Percentiles rank a stretch among this genome's conserved stretches.
These are phyloP conservation scores for Cytospora piceicola DNA, from an alignment of 2,329 filamentous ascomycete genomes.

Conservation along the genomic window DNA sequence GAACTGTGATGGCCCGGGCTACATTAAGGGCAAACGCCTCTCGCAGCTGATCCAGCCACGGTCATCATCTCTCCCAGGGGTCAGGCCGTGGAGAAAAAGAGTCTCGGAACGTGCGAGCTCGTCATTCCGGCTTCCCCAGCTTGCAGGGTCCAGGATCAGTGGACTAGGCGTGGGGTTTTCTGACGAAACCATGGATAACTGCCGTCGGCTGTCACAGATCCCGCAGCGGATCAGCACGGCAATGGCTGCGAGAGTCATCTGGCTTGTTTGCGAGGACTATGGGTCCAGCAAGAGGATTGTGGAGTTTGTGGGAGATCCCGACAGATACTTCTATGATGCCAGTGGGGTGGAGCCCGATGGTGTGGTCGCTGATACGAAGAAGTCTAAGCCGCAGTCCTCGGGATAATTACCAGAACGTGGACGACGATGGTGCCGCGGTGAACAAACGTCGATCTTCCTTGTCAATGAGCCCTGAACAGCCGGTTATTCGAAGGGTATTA, in stretches of 20 bases:
- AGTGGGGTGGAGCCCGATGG: neutral
- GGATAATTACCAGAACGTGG: neutral
- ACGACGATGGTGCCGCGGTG: neutral
- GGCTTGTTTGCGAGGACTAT: slow-evolving; percentile 17
- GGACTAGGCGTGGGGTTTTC: neutral
- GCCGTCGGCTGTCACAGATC: neutral
- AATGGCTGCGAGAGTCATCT: slow-evolving; percentile 16
- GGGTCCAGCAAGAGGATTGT: slow-evolving; percentile 16
- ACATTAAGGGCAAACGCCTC: neutral
- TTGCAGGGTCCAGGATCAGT: neutral
- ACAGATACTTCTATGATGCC: slow-evolving; percentile 13
- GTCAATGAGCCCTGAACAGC: neutral
- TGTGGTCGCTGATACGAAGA: neutral
- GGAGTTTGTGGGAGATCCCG: slow-evolving; percentile 3
- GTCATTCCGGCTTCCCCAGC: neutral
- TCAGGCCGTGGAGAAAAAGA: neutral
- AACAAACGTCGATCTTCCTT: neutral
- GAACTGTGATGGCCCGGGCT: neutral
- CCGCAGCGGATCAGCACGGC: slow-evolving; percentile 4
- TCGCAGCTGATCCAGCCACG: slow-evolving; percentile 15
- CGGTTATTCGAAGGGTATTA: neutral
- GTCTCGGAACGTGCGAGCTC: neutral
- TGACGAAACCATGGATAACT: neutral
- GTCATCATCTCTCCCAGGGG: slow-evolving; percentile 10
- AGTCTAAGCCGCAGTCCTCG: neutral